Percentiles rank a stretch among this genome's conserved stretches.
Conservation (phyloP, 148 eudicot genomes). For the Tetragonia tetragonoides region DNA sequence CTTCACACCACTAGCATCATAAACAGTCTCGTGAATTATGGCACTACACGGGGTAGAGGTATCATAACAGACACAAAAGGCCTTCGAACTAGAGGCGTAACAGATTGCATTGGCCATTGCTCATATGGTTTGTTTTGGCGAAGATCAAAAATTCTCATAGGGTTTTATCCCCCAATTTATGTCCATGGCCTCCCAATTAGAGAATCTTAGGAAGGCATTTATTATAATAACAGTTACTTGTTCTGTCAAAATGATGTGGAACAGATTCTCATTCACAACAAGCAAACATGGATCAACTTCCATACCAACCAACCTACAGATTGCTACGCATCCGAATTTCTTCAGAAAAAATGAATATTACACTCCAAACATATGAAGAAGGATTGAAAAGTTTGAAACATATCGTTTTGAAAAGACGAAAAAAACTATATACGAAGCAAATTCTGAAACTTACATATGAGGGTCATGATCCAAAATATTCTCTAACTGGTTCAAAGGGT, state of each 20-base stretch:
- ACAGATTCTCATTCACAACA: background rate
- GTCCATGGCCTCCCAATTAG: background rate
- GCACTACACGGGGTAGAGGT: background rate
- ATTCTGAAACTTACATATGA: slow-evolving; percentile 39
- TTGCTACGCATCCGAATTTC: background rate
- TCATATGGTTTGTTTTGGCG: background rate
- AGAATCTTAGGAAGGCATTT: background rate
- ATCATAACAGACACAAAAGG: background rate
- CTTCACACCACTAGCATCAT: background rate
- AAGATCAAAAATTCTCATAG: background rate
- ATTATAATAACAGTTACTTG: background rate
- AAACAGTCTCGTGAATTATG: background rate
- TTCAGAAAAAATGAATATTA: background rate
- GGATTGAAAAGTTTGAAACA: background rate
- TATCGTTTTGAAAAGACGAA: background rate
- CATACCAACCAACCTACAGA: background rate
- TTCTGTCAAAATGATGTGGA: background rate
- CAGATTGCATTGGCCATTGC: background rate
- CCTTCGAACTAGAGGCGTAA: background rate
- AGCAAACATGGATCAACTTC: background rate
- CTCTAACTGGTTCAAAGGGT: slow-evolving; percentile 37
- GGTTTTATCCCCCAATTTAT: background rate
- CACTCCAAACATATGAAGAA: background rate
- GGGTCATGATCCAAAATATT: slow-evolving; percentile 42
- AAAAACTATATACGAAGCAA: background rate